Base-by-base conservation (phyloP, 2,329 filamentous ascomycete genomes). In the Botrytis medusae region DNA sequence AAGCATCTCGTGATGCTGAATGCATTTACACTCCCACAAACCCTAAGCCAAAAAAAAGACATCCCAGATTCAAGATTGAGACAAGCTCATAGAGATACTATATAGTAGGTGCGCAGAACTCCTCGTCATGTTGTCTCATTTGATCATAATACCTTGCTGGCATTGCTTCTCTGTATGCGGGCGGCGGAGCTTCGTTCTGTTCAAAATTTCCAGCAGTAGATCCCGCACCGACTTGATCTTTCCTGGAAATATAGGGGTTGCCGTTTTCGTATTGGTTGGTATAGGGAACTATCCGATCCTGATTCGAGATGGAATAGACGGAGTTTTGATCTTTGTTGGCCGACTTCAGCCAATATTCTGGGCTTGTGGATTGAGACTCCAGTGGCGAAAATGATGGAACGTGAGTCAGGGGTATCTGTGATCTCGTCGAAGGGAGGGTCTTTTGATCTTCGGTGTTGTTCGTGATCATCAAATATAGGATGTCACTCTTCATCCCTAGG, bases 391-490 rank as follows among this genome's bases (percentile, higher is more conserved):
- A 9, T 34, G 71, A 14, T 6, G 69, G 37, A 25, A 46, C 29
- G 2, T 68, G n/a, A 25, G 14, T n/a, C 9, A 25, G 25, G 29
- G 71, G 14, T 6, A 25, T 46, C n/a, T 42, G 62, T 8, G 61
- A 48, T 37, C 20, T 25, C 6, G 18, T 61, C 10, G 62, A 72
- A 25, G 20, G 34, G 3, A 42, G 12, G 1, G 63, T 12, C 16
- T 20, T 42, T 4, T 18, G 25, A 4, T 59, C 51, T n/a, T 72
- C 48, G 16, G 32, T 46, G 14, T 71, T 65, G 9, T 73, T 64
- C 16, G 69, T 44, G 12, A 73, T 73, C 60, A 73, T 71, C n/a
- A 73, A 48, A 22, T 73, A 71, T 18, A 73, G 32, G 22, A 71
- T 48, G 59, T 71, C 59, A 22, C 51, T 72, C 25, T 73, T 60